Evolutionary conservation across 768 basidiomycete species (phyloP), one percentile per base, ranked within the genome.

Genomic region (Cystobasidium ongulense): DNA sequence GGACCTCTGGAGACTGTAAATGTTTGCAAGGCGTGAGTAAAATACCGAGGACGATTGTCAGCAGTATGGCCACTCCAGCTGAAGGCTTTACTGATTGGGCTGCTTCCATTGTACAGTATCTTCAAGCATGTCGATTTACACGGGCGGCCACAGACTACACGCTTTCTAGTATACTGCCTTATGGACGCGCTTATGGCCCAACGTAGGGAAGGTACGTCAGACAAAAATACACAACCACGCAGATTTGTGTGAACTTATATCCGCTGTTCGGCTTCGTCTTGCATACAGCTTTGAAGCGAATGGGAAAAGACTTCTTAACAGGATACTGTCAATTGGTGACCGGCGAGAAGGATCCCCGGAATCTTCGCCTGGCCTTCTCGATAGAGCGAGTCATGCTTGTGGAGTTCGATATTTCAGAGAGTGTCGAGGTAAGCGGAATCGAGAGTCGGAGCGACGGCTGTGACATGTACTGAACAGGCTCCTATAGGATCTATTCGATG

Each of bases 341-440:
- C 72, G 94, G 93, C 18, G 96, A 99, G 82, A 98, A 98, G 78
- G 96, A 99, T 80, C 96, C 96, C 35, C 85, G 96, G 21, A 99
- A 98, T 81, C 84, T 99, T 8, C 84, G 96, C 76, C 78, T 95
- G 13, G 90, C 90, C 31, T 99, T 98, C 80, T 87, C 89, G 3
- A 90, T 98, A 73, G 88, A 87, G 70, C 85, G 87, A n/a, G 89
- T 92, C 8, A 85, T 98, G 41, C 80, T 94, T 5, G 86, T 92
- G 38, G 92, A 97, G 76, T 97, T 97, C 77, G 89, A 96, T 74
- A 86, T 91, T 38, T 82, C 85, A 21, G 82, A 85, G 41, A 84
- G 87, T 74, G 83, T 92, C 39, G 94, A 98, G 83, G 95, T 92
- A 78, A 75, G 86, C 4, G 29, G n/a, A 21, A n/a, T n/a, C n/a